Conservation (phyloP, 164 flowering plant genomes). For the Brasenia schreberi region DNA sequence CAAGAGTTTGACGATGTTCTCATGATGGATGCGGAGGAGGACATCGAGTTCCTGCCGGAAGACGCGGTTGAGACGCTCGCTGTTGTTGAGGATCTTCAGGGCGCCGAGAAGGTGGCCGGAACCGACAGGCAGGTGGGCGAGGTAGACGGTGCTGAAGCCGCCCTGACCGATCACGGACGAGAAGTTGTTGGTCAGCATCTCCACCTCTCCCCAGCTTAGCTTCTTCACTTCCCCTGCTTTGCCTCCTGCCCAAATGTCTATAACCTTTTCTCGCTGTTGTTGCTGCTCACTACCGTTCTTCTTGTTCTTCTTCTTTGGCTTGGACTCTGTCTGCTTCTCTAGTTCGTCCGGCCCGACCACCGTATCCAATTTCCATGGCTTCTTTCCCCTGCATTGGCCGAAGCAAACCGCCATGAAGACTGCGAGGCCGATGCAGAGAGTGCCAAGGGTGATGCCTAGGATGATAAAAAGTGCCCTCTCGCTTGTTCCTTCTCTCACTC, state of each 20-base stretch:
- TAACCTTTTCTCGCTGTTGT: no score
- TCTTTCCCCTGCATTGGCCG: neutral
- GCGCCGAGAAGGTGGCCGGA: constrained; percentile 30
- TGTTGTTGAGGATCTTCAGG: constrained; percentile 33
- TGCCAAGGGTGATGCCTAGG: neutral
- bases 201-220: constrained; percentile 45
- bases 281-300: neutral
- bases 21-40: constrained; percentile 30
- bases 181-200: constrained; percentile 28
- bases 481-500: neutral
- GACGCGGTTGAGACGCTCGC: constrained; percentile 38
- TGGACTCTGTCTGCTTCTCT: neutral
- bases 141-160: constrained; percentile 65
- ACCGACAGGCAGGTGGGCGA: constrained; percentile 17
- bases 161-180: constrained; percentile 47
- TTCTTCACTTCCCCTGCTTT: constrained; percentile 11
- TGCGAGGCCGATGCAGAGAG: neutral
- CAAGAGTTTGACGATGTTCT: constrained; percentile 47
- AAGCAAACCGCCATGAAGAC: neutral
- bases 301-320: neutral
- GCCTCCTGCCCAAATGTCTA: neutral
- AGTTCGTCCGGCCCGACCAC: no score
- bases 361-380: neutral
- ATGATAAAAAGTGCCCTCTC: neutral
- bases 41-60: constrained; percentile 57